Evolutionary conservation across 768 basidiomycete species (phyloP), one percentile per base, ranked within the genome.

Genomic region (Trametes sanguinea): DNA sequence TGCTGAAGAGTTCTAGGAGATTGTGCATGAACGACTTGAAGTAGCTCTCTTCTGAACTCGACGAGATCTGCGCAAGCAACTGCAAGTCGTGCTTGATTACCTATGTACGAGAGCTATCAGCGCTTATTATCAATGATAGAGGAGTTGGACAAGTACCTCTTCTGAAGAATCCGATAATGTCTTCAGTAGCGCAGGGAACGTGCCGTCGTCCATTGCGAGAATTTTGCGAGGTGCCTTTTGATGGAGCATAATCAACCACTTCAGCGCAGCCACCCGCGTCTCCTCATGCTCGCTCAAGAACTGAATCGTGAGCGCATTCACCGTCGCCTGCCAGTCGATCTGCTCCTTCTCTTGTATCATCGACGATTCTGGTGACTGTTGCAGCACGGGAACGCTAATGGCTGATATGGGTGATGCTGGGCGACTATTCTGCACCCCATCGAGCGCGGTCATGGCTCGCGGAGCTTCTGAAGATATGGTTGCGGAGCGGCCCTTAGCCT

Each of bases 181-280:
- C 78, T 98, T 98, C 50, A 99, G 80, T 61, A 99, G 76, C 0
- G 94, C 94, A 22, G 95, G 95, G 76, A 98, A 98, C 2, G 95
- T 98, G 16, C 94, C 95, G 67, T 98, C 96, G 68, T 98, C 94
- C 86, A 96, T 90, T 0, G 94, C 90, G 46, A 98, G 78, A 63
- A 97, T 96, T 95, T 96, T 96, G 76, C 89, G 92, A 0, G 97
- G 97, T 11, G 95, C 94, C 71, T 98, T 98, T 73, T 95, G 92
- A 75, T 99, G 97, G 54, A 99, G 77, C 97, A 99, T 99, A 59
- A 97, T 88, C 42, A 99, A 78, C 97, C 97, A 99, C 75, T 96
- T 95, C 68, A 99, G 74, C 2, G 96, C 95, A 30, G 95, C 94
- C 5, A 98, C 93, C 51, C 95, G 80, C 0, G 97, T 98, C 71